Base-by-base conservation (phyloP, 139 green algal genomes). In the Closterium sp. region DNA sequence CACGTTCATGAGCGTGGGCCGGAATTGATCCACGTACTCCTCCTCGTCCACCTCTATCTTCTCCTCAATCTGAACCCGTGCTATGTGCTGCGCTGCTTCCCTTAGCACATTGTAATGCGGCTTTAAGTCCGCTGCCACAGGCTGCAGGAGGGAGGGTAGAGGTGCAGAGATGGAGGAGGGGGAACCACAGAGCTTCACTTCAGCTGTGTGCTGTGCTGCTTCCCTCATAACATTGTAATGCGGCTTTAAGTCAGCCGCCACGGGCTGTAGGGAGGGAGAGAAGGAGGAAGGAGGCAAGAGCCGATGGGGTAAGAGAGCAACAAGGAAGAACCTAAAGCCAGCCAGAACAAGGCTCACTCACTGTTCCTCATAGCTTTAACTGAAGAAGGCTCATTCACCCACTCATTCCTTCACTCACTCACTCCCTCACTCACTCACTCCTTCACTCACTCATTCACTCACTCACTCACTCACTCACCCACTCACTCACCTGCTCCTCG, bases 21-120 rank as follows among this genome's bases (percentile, higher is more conserved):
- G 95, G 92, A 98, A 98, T 29, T 87, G 93, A 24, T 96, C 95
- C 17, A 97, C 94, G 92, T 97, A 98, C 87, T 96, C 96, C 24
- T 98, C 96, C 32, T 95, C 93, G 27, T 98, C 95, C 4, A 96
- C 84, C 84, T 95, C 94, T 13, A 95, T 31, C 89, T 90, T 95
- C 27, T 86, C 86, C 79, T 95, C 93, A 30, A 70, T 94, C 30
- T 94, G 90, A 4, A 94, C 85, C 85, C 22, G n/a, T 24, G 96
- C 97, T 38, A 99, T 97, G 30, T 92, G 79, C 24, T 87, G 86
- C 2, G 97, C 97, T 19, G 96, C 96, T 9, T 97, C 96, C 94
- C 97, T 95, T 70, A 98, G 94, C 86, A 95, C 32, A 86, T 93
- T 84, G 91, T 98, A 95, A 45, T 92, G 92, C 32, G 21, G 28